Evolutionary conservation across 2,329 filamentous ascomycete species (phyloP), one percentile per base, ranked within the genome.

Genomic region (Ophiocordyceps camponoti-rufipedis): DNA sequence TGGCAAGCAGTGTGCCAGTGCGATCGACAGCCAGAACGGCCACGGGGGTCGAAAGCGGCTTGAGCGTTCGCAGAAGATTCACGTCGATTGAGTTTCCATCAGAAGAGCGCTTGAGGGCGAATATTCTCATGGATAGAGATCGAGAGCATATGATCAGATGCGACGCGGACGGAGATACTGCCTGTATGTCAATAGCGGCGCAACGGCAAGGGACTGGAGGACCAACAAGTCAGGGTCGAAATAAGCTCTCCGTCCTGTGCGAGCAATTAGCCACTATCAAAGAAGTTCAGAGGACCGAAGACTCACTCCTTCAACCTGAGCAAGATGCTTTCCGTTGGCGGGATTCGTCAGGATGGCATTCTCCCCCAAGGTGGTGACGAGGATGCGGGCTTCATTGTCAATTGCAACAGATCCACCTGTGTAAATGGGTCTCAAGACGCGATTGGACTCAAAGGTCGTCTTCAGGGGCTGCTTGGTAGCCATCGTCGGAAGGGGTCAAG

Each of bases 51-150:
- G 78, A 74, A 58, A 96, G 91, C 8, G 91, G 87, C 61, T 94
- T 95, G 31, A 95, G 63, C 3, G 85, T 88, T 54, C 87, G 78
- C 14, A 84, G 60, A 14, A 93, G 75, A 44, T 80, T 77, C 18
- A 79, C 64, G 45, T 80, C 74, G 49, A 88, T 71, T 5, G 68
- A 63, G 42, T 69, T 69, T 35, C 74, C 69, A 18, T 74, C 69
- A 28, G 68, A 67, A 18, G 75, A 75, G 28, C 70, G 67, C 44
- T 72, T 71, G 28, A 98, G 70, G 16, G 81, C 66, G 64, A 85
- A 96, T 52, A 96, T 87, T 57, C 85, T 82, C 87, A 96, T 93
- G 7, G 87, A 88, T 46, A 95, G 71, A n/a, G 89, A 96, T 53
- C 89, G 80, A 16, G 91, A 98, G 67, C 88, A 96, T 53, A 93